These are phyloP conservation scores for fission yeast (Schizosaccharomyces pombe) DNA, from an alignment of 805 yeast species.

Conservation along the genomic window DNA sequence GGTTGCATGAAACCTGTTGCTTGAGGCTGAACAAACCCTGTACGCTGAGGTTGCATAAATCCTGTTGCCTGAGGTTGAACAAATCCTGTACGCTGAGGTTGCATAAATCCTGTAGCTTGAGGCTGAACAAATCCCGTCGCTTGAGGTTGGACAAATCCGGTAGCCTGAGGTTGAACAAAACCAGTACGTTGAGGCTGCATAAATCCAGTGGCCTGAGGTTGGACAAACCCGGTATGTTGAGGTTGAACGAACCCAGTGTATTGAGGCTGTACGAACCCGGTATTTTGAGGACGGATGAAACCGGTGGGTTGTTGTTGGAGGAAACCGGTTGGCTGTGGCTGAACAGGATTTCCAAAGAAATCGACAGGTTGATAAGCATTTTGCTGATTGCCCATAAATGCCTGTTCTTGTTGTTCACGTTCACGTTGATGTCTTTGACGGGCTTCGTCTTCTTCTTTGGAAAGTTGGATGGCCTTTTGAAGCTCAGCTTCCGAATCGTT, in stretches of 20 bases:
- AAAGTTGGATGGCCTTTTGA: slow-evolving; percentile 42
- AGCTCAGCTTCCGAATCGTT: slow-evolving; percentile 31
- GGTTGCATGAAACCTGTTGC: slow-evolving; percentile 5
- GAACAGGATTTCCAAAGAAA: slow-evolving; percentile 45
- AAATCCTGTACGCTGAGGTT: slow-evolving; percentile 7
- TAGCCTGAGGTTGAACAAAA: slow-evolving; percentile 7
- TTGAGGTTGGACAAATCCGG: background rate
- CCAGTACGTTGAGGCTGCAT: slow-evolving; percentile 4
- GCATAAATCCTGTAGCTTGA: slow-evolving; percentile 6
- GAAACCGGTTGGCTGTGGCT: slow-evolving; percentile 12
- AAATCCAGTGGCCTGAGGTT: slow-evolving; percentile 3
- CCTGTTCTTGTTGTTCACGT: background rate
- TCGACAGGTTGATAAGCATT: slow-evolving; percentile 20
- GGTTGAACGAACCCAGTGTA: slow-evolving; percentile 4
- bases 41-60: slow-evolving; percentile 8
- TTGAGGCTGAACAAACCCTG: slow-evolving; percentile 7
- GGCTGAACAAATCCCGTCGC: background rate
- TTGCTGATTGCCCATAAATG: slow-evolving; percentile 5
- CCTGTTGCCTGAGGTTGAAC: slow-evolving; percentile 7
- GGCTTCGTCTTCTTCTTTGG: slow-evolving; percentile 43
- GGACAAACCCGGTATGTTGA: slow-evolving; percentile 5
- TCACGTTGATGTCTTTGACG: slow-evolving; percentile 11
- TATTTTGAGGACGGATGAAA: slow-evolving; percentile 5
- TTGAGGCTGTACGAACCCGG: background rate
- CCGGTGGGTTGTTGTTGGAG: slow-evolving; percentile 9